These are phyloP conservation scores for Sporobolomyces phaffii DNA, from an alignment of 768 basidiomycete genomes.

Conservation along the genomic window DNA sequence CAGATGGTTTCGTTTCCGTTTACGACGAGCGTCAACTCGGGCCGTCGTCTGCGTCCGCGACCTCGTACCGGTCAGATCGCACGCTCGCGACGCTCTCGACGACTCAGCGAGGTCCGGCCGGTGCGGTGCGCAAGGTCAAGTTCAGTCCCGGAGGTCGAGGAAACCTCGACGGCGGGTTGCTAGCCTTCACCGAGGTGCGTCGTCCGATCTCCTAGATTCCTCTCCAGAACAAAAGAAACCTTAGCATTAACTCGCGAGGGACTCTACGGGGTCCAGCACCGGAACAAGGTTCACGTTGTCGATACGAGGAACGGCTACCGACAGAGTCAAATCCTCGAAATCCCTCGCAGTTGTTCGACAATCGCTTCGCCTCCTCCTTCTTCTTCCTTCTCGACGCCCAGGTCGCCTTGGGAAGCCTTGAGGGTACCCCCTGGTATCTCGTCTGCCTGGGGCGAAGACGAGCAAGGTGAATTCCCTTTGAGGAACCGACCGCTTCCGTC, in stretches of 20 bases:
- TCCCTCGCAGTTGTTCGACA: too few species aligned
- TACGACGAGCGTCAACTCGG: slow-evolving; percentile 21
- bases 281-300: slow-evolving; percentile 70
- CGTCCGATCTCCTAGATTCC: not conserved
- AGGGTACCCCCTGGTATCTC: too few species aligned
- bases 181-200: slow-evolving; percentile 83
- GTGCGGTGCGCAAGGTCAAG: slow-evolving; percentile 80
- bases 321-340: slow-evolving; percentile 22
- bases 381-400: not conserved
- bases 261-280: too few species aligned
- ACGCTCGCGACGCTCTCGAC: slow-evolving; percentile 30
- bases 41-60: not conserved
- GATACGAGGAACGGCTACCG: slow-evolving; percentile 86
- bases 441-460: too few species aligned
- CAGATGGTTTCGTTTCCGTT: slow-evolving; percentile 29
- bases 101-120: slow-evolving; percentile 53
- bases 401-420: too few species aligned
- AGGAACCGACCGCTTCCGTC: not conserved
- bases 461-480: not conserved
- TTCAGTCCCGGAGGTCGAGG: slow-evolving; percentile 62
- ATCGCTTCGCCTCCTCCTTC: not conserved
- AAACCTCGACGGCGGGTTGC: slow-evolving; percentile 57
- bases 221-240: too few species aligned
- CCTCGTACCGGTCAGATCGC: not conserved
- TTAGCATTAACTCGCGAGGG: too few species aligned